These are phyloP conservation scores for Zygosaccharomyces lentus DNA, from an alignment of 805 yeast species.

Conservation along the genomic window DNA sequence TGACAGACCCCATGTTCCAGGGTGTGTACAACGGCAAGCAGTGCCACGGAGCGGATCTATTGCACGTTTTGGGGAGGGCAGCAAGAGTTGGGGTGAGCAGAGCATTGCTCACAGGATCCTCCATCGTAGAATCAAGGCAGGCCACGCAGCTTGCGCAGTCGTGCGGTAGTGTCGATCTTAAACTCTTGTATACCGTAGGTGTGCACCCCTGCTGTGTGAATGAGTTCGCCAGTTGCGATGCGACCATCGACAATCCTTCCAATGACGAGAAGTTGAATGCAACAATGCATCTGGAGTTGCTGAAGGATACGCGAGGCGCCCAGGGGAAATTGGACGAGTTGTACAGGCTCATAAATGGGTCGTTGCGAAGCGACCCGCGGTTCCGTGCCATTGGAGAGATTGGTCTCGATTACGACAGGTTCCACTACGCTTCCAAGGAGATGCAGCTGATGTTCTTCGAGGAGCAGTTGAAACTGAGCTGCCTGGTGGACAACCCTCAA, in stretches of 20 bases:
- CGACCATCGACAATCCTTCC: constrained; percentile 27
- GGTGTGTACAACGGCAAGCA: constrained; percentile 72
- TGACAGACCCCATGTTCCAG: constrained; percentile 83
- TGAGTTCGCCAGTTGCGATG: constrained; percentile 41
- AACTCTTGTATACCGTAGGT: constrained; percentile 71
- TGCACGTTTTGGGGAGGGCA: constrained; percentile 63
- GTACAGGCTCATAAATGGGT: constrained; percentile 44
- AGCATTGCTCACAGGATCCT: constrained; percentile 81
- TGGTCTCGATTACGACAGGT: constrained; percentile 90
- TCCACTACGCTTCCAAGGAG: constrained; percentile 66
- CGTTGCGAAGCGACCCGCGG: constrained; percentile 40
- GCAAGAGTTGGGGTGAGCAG: constrained; percentile 56
- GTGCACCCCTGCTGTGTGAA: constrained; percentile 90
- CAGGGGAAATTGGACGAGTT: constrained; percentile 38
- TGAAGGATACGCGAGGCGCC: constrained; percentile 12
- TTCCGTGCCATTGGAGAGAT: constrained; percentile 91
- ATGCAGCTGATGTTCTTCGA: constrained; percentile 66
- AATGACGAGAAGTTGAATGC: constrained; percentile 23
- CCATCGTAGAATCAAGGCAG: constrained; percentile 58
- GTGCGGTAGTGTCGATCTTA: constrained; percentile 27
- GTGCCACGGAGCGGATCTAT: constrained; percentile 64
- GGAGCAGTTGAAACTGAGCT: constrained; percentile 60
- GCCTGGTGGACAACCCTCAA: constrained; percentile 40
- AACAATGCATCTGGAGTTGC: constrained; percentile 10
- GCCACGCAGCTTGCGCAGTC: constrained; percentile 53